Conservation (phyloP, 441 rosid species). For the Viola pubescens region DNA sequence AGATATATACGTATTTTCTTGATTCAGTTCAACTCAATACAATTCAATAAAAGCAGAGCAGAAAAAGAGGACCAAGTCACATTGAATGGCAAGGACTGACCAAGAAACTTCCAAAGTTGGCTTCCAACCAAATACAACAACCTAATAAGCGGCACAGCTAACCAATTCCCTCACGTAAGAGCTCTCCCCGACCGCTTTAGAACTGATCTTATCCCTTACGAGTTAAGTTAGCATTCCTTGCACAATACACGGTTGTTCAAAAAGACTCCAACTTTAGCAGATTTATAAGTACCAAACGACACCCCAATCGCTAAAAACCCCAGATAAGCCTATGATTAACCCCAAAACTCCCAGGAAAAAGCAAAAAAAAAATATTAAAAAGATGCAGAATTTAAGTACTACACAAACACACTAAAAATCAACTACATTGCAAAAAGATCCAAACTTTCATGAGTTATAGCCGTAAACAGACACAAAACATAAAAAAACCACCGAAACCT, state of each 20-base stretch:
- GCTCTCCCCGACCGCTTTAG: slow-evolving; percentile 8
- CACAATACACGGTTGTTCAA: neutral
- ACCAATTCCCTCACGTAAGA: slow-evolving; percentile 11
- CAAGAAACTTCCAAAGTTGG: slow-evolving; percentile 5
- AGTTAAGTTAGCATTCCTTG: neutral
- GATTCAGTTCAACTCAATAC: neutral
- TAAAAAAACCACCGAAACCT: too few species aligned
- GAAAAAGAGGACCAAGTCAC: neutral
- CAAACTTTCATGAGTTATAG: too few species aligned
- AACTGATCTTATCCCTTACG: slow-evolving; percentile 9
- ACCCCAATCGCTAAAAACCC: neutral
- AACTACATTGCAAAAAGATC: too few species aligned
- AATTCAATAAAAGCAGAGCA: neutral
- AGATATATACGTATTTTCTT: neutral
- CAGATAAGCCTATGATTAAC: neutral
- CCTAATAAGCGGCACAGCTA: slow-evolving; percentile 3
- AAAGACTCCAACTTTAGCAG: slow-evolving; percentile 5
- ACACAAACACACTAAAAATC: too few species aligned
- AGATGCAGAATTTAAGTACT: neutral
- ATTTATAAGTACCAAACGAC: neutral
- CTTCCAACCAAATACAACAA: neutral
- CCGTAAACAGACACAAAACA: too few species aligned
- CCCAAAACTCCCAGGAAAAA: neutral
- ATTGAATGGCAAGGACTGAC: neutral
- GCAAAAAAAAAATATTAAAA: too few species aligned